Conservation (phyloP, 192 early-diverging fungal species). For the Rhizophagus clarus region DNA sequence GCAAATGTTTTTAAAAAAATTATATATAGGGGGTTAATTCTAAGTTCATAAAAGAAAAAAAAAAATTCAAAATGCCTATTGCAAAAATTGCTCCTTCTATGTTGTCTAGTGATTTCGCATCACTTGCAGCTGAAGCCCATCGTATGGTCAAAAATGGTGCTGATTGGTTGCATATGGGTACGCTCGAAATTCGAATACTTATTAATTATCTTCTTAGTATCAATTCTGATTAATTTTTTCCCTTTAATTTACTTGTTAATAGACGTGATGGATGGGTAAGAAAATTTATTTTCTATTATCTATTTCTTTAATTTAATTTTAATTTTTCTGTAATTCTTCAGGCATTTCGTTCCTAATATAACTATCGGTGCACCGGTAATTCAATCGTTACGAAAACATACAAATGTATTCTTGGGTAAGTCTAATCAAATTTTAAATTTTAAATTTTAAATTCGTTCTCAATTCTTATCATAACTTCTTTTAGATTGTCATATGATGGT, state of each 20-base stretch:
- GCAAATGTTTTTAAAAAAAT: no score
- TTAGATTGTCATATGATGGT: constrained; percentile 68
- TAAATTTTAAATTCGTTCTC: constrained; percentile 9
- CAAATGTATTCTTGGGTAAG: constrained; percentile 84
- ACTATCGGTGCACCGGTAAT: constrained; percentile 95
- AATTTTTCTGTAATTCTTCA: constrained; percentile 29
- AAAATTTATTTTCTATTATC: neutral
- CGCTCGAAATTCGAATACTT: neutral
- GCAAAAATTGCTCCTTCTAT: constrained; percentile 92
- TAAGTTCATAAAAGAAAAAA: no score
- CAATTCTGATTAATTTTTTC: neutral
- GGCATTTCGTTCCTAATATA: constrained; percentile 98
- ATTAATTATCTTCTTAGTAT: neutral
- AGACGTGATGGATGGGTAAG: constrained; percentile 94
- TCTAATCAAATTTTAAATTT: neutral
- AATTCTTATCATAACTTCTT: neutral
- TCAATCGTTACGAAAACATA: constrained; percentile 81
- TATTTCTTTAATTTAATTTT: neutral
- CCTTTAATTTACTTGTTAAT: constrained; percentile 21
- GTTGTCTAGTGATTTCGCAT: constrained; percentile 88
- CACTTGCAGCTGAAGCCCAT: constrained; percentile 81
- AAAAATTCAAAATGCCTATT: constrained; percentile 54
- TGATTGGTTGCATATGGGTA: constrained; percentile 88
- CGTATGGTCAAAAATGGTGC: constrained; percentile 90
- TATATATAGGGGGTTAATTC: no score